Conservation (phyloP, 108 stramenopile genomes). For the Seminavis robusta region DNA sequence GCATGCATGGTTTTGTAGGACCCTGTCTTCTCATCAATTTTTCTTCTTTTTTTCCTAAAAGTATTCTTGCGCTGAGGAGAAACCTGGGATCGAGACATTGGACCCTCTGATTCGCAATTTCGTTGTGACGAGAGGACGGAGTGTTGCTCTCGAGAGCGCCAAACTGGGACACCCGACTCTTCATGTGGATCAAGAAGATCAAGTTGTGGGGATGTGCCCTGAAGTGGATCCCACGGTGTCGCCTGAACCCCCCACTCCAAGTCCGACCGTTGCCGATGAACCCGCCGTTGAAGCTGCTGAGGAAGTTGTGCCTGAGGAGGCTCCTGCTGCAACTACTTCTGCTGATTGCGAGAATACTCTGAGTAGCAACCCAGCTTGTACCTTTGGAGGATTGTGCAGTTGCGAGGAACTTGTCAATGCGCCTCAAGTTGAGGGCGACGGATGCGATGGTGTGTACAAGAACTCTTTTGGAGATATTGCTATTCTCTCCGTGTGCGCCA, state of each 20-base stretch:
- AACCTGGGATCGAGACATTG: background rate
- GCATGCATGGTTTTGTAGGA: too few relatives aligned
- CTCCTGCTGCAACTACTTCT: background rate
- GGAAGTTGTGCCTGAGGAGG: background rate
- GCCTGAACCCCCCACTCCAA: slow-evolving; percentile 3
- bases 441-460: slow-evolving; percentile 10
- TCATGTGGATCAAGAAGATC: slow-evolving; percentile 1
- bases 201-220: background rate
- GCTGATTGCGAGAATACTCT: slow-evolving; percentile 2
- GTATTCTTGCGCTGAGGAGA: too few relatives aligned
- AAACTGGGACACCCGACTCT: background rate
- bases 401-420: slow-evolving; percentile 17
- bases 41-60: too few relatives aligned
- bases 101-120: background rate
- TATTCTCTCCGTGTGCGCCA: too few relatives aligned
- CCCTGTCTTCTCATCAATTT: too few relatives aligned
- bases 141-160: background rate
- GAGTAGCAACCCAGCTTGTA: slow-evolving; percentile 1
- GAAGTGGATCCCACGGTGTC: background rate
- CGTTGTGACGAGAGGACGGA: background rate
- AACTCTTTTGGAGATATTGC: slow-evolving; percentile 4
- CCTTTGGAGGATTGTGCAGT: slow-evolving; percentile 8
- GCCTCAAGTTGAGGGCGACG: slow-evolving; percentile 7
- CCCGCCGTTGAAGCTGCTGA: background rate
- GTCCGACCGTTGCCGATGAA: background rate